phyloP scores from a whole-genome alignment of 2,329 filamentous ascomycete genomes.

The Pseudogymnoascus sp. region DNA sequence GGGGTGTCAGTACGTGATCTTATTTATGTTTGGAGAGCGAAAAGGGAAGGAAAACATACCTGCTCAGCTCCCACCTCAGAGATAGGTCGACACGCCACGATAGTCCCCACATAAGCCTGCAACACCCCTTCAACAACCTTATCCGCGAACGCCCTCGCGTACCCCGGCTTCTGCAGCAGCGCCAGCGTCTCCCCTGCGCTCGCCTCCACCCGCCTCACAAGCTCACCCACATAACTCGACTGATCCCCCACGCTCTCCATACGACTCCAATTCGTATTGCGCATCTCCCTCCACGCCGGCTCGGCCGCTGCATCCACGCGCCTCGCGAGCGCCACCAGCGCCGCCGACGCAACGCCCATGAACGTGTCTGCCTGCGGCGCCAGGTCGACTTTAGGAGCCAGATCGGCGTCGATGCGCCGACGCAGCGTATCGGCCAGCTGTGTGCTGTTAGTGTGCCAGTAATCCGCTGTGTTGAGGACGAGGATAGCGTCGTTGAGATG shows the following conservation, averaged over 20 bases:
- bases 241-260: slow-evolving; percentile 92
- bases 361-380: slow-evolving; percentile 92
- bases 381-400: slow-evolving; percentile 70
- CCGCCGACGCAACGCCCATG: slow-evolving; percentile 84
- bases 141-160: slow-evolving; percentile 88
- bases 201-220: slow-evolving; percentile 63
- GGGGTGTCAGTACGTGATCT: no score
- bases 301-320: slow-evolving; percentile 77
- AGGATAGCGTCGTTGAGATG: slow-evolving; percentile 66
- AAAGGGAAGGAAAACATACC: slow-evolving; percentile 36
- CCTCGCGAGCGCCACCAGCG: slow-evolving; percentile 74
- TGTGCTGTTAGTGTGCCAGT: slow-evolving; percentile 87
- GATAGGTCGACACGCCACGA: slow-evolving; percentile 82
- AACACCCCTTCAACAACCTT: slow-evolving; percentile 86
- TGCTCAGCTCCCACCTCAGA: slow-evolving; percentile 92
- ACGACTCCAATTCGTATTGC: slow-evolving; percentile 87
- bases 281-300: slow-evolving; percentile 91
- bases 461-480: slow-evolving; percentile 93
- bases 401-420: slow-evolving; percentile 72
- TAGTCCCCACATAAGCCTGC: slow-evolving; percentile 68
- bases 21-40: not conserved
- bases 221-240: slow-evolving; percentile 79
- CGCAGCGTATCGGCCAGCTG: slow-evolving; percentile 94
- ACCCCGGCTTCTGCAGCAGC: slow-evolving; percentile 80
- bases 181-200: slow-evolving; percentile 67